Percentiles rank a stretch among this genome's conserved stretches.
Evolutionary conservation across 75 land plant species (phyloP).

Genomic region (Larix kaempferi): DNA sequence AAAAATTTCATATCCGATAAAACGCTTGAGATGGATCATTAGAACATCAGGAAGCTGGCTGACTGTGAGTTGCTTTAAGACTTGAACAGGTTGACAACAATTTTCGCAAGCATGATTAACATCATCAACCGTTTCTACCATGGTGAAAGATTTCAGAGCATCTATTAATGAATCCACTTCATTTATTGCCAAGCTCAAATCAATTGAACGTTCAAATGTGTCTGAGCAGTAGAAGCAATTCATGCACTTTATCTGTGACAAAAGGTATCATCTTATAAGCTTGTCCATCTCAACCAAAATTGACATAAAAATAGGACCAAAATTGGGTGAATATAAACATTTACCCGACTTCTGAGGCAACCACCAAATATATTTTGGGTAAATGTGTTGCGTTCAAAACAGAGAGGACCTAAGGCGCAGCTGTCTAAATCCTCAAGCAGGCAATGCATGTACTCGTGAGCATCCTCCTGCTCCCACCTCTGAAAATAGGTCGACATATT

Average conservation of each 20-base stretch:
- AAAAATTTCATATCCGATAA: constrained; percentile 42
- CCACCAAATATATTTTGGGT: constrained; percentile 78
- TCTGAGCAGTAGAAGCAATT: constrained; percentile 53
- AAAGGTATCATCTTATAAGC: neutral
- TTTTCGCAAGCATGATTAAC: constrained; percentile 50
- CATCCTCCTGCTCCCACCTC: constrained; percentile 77
- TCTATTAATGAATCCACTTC: constrained; percentile 37
- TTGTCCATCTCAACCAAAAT: neutral
- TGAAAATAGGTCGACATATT: constrained; percentile 53
- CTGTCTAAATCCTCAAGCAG: constrained; percentile 63
- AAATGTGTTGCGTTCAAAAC: too few relatives aligned
- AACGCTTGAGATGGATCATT: constrained; percentile 70
- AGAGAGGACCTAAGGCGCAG: constrained; percentile 11
- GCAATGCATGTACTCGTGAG: constrained; percentile 82
- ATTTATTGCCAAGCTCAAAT: constrained; percentile 76
- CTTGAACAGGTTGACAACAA: constrained; percentile 54
- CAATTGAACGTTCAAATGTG: constrained; percentile 62
- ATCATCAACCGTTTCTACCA: constrained; percentile 47
- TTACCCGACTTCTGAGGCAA: constrained; percentile 74
- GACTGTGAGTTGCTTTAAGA: constrained; percentile 58
- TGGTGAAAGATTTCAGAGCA: constrained; percentile 58
- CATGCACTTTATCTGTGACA: constrained; percentile 59
- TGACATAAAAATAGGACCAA: neutral
- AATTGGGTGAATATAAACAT: neutral
- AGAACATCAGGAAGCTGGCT: constrained; percentile 51